Evolutionary conservation across 2,329 filamentous ascomycete genomes (phyloP), one percentile per base, ranked within the genome.

Genomic region (Phialophora chinensis): DNA sequence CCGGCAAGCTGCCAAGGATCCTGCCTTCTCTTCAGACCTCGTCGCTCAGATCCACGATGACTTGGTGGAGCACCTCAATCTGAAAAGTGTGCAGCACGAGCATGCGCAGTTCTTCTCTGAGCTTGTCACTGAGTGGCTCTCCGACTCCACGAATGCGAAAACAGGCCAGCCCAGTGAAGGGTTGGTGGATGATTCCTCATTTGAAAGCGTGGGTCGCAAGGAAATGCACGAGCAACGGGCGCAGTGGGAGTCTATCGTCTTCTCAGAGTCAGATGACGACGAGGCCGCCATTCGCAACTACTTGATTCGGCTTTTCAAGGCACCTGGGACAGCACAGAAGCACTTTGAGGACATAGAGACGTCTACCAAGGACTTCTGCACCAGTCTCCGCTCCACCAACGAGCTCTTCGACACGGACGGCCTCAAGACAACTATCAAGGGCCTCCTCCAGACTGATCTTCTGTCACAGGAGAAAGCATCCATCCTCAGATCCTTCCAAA

Each of bases 161-260:
- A 47, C 69, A 20, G 23, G 14, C 6, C 52, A 66, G 1, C 63
- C 66, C 33, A 11, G 38, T 50, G 74, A 11, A 65, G 70, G n/a
- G 75, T 74, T 2, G 31, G 64, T 72, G 8, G 65, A 74, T 6
- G 74, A 75, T 1, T 75, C 77, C 3, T 68, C 70, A 0, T 84
- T 84, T 63, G 82, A 86, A 56, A 72, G 77, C 5, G 77, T 86
- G 12, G 85, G 84, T 1, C 78, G 83, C 17, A 79, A 82, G 47
- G 84, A 86, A 69, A 85, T 85, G 78, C 82, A 84, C 62, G 78
- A 84, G 63, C 81, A 85, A 68, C 80, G 85, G 23, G 77, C 79
- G 1, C 79, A 76, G 12, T 88, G 86, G 85, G 87, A 89, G 73
- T 73, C 77, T 0, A 77, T 83, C 61, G 85, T 86, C n/a, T 88